Conservation (phyloP, 371 early-diverging fungal species). For the Apophysomyces variabilis region DNA sequence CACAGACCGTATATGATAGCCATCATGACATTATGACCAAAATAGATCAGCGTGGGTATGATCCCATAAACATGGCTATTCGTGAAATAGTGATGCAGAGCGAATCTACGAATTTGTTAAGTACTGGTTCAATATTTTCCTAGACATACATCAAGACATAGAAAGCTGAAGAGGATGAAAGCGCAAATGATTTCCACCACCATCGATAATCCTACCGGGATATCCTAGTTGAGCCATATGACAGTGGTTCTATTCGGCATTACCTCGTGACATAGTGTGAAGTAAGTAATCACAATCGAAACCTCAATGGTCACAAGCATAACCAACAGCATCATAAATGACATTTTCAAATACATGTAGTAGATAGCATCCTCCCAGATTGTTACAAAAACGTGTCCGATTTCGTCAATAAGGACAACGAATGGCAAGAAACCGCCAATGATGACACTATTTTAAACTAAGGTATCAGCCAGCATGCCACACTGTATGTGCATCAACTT, state of each 20-base stretch:
- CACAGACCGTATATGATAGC: conserved; percentile 58
- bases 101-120: conserved; percentile 15
- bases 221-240: not conserved
- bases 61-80: conserved; percentile 53
- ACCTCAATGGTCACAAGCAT: conserved; percentile 86
- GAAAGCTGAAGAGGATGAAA: conserved; percentile 69
- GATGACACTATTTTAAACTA: conserved; percentile 44
- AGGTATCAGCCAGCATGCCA: no score
- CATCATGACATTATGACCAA: conserved; percentile 57
- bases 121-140: conserved; percentile 27
- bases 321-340: conserved; percentile 68
- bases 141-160: conserved; percentile 71
- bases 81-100: conserved; percentile 52
- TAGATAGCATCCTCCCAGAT: conserved; percentile 61
- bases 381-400: conserved; percentile 36
- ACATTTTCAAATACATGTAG: conserved; percentile 83
- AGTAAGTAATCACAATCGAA: conserved; percentile 88
- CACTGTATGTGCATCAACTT: conserved; percentile 15
- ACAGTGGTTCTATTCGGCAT: not conserved
- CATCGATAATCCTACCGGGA: conserved; percentile 68
- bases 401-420: conserved; percentile 87
- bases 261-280: conserved; percentile 85
- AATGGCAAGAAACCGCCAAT: conserved; percentile 91
- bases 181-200: conserved; percentile 84
- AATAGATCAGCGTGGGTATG: conserved; percentile 58